These are phyloP conservation scores for Fusarium sp. DNA, from an alignment of 2,329 filamentous ascomycete species.

Conservation along the genomic window DNA sequence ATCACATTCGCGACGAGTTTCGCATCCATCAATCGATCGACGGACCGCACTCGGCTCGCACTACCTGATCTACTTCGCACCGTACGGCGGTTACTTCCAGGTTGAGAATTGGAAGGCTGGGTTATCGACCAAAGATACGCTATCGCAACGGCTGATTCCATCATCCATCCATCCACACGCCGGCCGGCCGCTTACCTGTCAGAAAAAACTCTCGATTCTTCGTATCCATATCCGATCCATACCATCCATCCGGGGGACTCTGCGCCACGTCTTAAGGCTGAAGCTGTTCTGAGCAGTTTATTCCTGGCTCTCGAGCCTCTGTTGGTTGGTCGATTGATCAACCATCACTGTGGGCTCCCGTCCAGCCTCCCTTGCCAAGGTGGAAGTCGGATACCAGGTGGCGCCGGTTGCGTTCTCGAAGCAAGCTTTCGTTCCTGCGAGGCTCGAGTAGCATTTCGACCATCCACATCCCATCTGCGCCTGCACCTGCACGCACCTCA, in stretches of 20 bases:
- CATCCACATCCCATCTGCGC: not conserved
- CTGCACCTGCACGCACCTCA: not conserved
- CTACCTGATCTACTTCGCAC: not conserved
- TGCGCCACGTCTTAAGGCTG: slow-evolving; percentile 27
- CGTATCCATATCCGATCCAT: slow-evolving; percentile 20
- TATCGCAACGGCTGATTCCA: slow-evolving; percentile 27
- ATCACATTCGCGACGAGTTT: slow-evolving; percentile 3
- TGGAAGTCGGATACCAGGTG: slow-evolving; percentile 29
- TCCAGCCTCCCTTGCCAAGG: slow-evolving; percentile 34
- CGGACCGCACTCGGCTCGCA: not conserved
- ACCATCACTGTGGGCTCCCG: slow-evolving; percentile 14
- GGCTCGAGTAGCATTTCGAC: slow-evolving; percentile 1
- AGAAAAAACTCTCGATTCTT: slow-evolving; percentile 1
- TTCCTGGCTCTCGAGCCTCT: slow-evolving; percentile 2
- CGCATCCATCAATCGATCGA: not conserved
- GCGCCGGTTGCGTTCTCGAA: slow-evolving; percentile 17
- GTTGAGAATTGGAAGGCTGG: slow-evolving; percentile 7
- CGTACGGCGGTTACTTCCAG: slow-evolving; percentile 16
- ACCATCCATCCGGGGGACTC: slow-evolving; percentile 19
- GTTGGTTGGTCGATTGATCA: not conserved
- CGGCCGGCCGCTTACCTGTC: slow-evolving; percentile 11
- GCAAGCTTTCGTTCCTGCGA: slow-evolving; percentile 16
- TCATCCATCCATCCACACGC: slow-evolving; percentile 16
- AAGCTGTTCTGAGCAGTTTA: not conserved
- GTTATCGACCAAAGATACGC: slow-evolving; percentile 17